Conservation (phyloP, 2,329 filamentous ascomycete species). For the Blastomyces percursus region DNA sequence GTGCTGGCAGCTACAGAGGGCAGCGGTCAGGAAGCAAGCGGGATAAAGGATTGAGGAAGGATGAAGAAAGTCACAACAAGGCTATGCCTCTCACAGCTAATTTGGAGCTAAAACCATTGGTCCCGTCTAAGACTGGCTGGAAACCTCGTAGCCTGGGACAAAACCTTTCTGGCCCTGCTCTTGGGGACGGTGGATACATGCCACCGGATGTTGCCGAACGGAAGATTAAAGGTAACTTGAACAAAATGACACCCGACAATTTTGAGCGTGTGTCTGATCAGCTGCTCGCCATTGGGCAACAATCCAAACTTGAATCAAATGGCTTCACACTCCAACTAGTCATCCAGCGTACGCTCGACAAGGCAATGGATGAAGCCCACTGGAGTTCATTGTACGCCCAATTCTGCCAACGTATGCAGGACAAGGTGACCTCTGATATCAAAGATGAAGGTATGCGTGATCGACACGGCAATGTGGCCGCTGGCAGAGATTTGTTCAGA, state of each 20-base stretch:
- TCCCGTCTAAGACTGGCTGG: slow-evolving; percentile 67
- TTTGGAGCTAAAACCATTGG: slow-evolving; percentile 69
- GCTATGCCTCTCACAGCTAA: slow-evolving; percentile 85
- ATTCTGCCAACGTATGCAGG: slow-evolving; percentile 95
- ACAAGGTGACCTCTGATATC: slow-evolving; percentile 88
- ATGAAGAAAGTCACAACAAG: slow-evolving; percentile 61
- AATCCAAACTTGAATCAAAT: slow-evolving; percentile 91
- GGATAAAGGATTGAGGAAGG: slow-evolving; percentile 42
- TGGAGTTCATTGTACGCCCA: slow-evolving; percentile 99
- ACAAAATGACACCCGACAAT: slow-evolving; percentile 99
- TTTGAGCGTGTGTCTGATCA: slow-evolving; percentile 93
- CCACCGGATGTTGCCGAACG: slow-evolving; percentile 90
- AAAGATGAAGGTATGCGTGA: slow-evolving; percentile 91
- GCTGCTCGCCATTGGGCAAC: slow-evolving; percentile 81
- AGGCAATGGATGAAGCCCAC: slow-evolving; percentile 95
- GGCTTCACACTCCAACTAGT: slow-evolving; percentile 92
- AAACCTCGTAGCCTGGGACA: slow-evolving; percentile 64
- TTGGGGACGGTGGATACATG: slow-evolving; percentile 51
- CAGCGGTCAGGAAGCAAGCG: slow-evolving; percentile 41
- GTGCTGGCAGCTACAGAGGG: slow-evolving; percentile 55
- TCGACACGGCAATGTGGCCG: slow-evolving; percentile 76
- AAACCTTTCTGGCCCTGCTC: slow-evolving; percentile 36
- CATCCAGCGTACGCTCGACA: slow-evolving; percentile 98
- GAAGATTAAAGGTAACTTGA: slow-evolving; percentile 95
- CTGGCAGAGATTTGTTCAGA: slow-evolving; percentile 87